phyloP scores from a whole-genome alignment of 352 stramenopile species.

The Bremia lactucae region DNA sequence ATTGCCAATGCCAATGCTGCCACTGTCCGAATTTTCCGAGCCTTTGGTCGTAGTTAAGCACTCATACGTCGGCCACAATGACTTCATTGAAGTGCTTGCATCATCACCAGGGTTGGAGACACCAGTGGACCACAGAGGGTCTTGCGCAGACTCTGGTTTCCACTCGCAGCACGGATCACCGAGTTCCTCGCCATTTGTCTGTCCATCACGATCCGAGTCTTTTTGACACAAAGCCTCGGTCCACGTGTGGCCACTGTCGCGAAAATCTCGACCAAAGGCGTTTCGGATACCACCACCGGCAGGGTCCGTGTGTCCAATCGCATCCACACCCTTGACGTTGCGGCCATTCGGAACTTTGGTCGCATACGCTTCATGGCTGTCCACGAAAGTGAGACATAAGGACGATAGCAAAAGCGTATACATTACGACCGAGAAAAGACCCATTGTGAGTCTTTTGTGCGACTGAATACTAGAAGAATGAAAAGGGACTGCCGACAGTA shows the following conservation, averaged over 20 bases:
- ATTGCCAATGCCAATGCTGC: background rate
- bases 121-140: conserved; percentile 8
- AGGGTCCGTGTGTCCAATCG: conserved; percentile 18
- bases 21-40: background rate
- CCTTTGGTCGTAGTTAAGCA: conserved; percentile 6
- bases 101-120: conserved; percentile 19
- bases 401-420: background rate
- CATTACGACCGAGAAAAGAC: too few species aligned
- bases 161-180: conserved; percentile 17
- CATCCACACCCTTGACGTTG: conserved; percentile 18
- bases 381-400: conserved; percentile 1
- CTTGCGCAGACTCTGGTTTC: conserved; percentile 1
- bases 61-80: conserved; percentile 5
- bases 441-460: too few species aligned
- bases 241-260: conserved; percentile 10
- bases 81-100: conserved; percentile 6
- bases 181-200: conserved; percentile 23
- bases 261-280: conserved; percentile 21
- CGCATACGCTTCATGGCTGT: conserved; percentile 6
- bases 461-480: too few species aligned
- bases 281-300: conserved; percentile 10
- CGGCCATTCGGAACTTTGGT: conserved; percentile 18
- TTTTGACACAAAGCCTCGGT: conserved; percentile 14
- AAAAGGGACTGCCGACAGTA: too few species aligned
- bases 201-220: conserved; percentile 21